A percentile compares a stretch with the other conserved stretches of the same genome.
Conservation (phyloP, 2,329 filamentous ascomycete species). For the Didymella keratinophila region DNA sequence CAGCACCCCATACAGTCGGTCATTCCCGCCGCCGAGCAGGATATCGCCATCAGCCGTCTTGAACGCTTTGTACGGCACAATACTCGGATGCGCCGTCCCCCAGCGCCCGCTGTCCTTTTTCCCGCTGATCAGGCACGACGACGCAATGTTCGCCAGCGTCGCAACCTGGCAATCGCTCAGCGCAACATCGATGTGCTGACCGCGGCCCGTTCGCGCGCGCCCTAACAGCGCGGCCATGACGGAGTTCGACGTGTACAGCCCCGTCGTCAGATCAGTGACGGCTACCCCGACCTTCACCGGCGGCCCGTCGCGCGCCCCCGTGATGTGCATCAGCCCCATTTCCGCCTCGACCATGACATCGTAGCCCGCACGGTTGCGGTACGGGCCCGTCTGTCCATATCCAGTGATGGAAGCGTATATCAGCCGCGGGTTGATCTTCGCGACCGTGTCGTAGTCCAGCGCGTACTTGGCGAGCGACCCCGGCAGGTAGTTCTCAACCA, state of each 20-base stretch:
- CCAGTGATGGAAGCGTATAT: conserved; percentile 98
- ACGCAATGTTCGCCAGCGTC: conserved; percentile 93
- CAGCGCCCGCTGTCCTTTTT: conserved; percentile 87
- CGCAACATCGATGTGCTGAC: conserved; percentile 91
- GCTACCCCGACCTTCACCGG: conserved; percentile 98
- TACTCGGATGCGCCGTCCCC: conserved; percentile 98
- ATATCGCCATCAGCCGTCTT: conserved; percentile 69
- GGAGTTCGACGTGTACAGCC: conserved; percentile 91
- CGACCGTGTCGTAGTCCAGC: conserved; percentile 85
- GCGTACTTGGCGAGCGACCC: conserved; percentile 87
- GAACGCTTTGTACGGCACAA: conserved; percentile 92
- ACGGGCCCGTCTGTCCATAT: conserved; percentile 94
- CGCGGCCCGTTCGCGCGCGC: conserved; percentile 75
- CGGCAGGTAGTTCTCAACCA: conserved; percentile 97
- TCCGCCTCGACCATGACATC: conserved; percentile 99
- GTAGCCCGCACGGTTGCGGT: conserved; percentile 86
- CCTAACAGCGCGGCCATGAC: conserved; percentile 93
- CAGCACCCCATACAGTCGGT: conserved; percentile 67
- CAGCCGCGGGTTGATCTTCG: conserved; percentile 80
- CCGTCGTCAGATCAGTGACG: conserved; percentile 94
- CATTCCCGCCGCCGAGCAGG: conserved; percentile 70
- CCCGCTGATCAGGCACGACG: conserved; percentile 87
- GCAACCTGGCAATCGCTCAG: conserved; percentile 95
- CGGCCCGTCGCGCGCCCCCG: conserved; percentile 82
- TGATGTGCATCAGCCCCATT: conserved; percentile 98